Percentiles rank a stretch among this genome's conserved stretches.
These are phyloP conservation scores for Boletus vermiculosoides DNA, from an alignment of 768 basidiomycete species.

Conservation along the genomic window DNA sequence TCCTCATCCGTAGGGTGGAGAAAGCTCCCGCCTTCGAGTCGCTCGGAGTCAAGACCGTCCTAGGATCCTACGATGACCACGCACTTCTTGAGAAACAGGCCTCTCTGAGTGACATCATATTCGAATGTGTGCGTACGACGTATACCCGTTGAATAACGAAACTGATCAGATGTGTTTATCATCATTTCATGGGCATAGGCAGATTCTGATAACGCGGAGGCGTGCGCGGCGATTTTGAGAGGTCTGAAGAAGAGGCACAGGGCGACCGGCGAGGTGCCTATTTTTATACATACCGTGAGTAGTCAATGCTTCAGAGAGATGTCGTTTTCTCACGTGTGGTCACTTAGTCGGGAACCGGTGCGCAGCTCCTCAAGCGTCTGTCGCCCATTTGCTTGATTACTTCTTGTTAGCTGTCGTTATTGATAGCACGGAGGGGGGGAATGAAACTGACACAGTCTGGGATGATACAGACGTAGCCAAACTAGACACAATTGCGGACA, in stretches of 20 bases:
- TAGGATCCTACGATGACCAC: slow-evolving; percentile 48
- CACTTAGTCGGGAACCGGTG: slow-evolving; percentile 51
- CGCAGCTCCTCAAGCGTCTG: background rate
- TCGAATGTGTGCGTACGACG: slow-evolving; percentile 41
- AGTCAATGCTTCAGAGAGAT: background rate
- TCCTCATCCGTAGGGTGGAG: slow-evolving; percentile 33
- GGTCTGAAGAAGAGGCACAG: slow-evolving; percentile 51
- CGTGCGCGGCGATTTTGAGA: slow-evolving; percentile 45
- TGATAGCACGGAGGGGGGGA: slow-evolving; percentile 45
- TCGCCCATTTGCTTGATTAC: background rate
- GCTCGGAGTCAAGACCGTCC: slow-evolving; percentile 27
- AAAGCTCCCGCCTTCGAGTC: slow-evolving; percentile 20
- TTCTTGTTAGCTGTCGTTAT: slow-evolving; percentile 37
- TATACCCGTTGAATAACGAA: background rate
- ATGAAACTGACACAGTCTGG: slow-evolving; percentile 40
- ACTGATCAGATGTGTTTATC: background rate
- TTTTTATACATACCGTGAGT: slow-evolving; percentile 63
- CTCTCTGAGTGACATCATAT: slow-evolving; percentile 44
- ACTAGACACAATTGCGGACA: slow-evolving; percentile 45
- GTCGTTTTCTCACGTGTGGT: background rate
- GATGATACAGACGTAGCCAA: slow-evolving; percentile 48
- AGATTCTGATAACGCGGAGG: slow-evolving; percentile 46
- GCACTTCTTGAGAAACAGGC: slow-evolving; percentile 43
- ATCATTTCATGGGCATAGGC: slow-evolving; percentile 31
- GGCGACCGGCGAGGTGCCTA: slow-evolving; percentile 41